These are phyloP conservation scores for Xylaria sp. DNA, from an alignment of 2,329 filamentous ascomycete species.

Conservation along the genomic window DNA sequence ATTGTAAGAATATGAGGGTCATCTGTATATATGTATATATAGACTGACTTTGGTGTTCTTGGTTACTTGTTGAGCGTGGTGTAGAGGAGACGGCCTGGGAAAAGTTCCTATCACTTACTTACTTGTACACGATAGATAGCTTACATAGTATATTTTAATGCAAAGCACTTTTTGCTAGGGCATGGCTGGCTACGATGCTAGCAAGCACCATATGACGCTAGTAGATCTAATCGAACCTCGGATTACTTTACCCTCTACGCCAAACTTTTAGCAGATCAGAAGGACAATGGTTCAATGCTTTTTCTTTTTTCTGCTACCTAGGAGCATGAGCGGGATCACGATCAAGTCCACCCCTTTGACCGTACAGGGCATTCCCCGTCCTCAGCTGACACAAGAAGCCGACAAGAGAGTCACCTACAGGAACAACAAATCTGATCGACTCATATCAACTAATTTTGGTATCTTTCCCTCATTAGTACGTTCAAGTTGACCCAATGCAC, in stretches of 20 bases:
- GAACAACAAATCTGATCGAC: slow-evolving; percentile 42
- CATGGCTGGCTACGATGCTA: neutral
- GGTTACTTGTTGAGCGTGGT: neutral
- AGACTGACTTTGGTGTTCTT: neutral
- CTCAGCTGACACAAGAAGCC: slow-evolving; percentile 46
- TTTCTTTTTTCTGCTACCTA: slow-evolving; percentile 44
- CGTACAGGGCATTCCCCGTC: slow-evolving; percentile 99
- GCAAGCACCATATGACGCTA: neutral
- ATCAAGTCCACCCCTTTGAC: slow-evolving; percentile 87
- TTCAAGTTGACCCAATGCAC: slow-evolving; percentile 66
- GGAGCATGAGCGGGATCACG: slow-evolving; percentile 73
- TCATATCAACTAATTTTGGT: slow-evolving; percentile 67
- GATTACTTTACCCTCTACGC: slow-evolving; percentile 4
- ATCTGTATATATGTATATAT: neutral
- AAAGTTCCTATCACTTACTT: neutral
- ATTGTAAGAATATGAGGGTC: neutral
- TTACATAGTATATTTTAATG: neutral
- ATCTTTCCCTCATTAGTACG: slow-evolving; percentile 99
- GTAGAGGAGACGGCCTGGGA: neutral
- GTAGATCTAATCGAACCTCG: neutral
- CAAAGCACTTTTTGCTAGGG: neutral
- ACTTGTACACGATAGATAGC: neutral
- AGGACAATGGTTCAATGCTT: slow-evolving; percentile 29
- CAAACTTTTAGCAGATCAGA: slow-evolving; percentile 8
- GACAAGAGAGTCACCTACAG: slow-evolving; percentile 42